Conservation (phyloP, 306 rosid species). For the Nissolia schottii region DNA sequence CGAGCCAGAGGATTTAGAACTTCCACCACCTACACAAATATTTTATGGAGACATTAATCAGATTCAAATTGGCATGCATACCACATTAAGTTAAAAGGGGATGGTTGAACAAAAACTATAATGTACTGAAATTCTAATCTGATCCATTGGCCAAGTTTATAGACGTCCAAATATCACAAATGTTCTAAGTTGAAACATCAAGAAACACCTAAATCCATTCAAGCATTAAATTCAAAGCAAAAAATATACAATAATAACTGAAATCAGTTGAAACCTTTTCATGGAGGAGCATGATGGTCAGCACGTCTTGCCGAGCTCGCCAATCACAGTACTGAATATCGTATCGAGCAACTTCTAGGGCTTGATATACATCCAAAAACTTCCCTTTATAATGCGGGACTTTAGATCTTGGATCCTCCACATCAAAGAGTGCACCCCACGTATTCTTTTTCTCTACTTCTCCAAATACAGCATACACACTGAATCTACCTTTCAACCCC, state of each 20-base stretch:
- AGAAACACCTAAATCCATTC: background rate
- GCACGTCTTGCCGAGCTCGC: conserved; percentile 98
- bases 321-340: conserved; percentile 95
- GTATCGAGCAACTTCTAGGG: conserved; percentile 77
- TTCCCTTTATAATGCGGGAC: conserved; percentile 67
- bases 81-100: background rate
- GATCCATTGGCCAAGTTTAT: background rate
- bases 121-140: background rate
- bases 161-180: background rate
- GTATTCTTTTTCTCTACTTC: conserved; percentile 64
- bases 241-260: background rate
- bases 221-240: background rate
- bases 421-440: conserved; percentile 90
- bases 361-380: conserved; percentile 71
- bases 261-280: conserved; percentile 60
- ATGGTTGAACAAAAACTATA: background rate
- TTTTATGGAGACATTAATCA: background rate
- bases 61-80: background rate
- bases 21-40: conserved; percentile 41
- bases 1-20: conserved; percentile 94
- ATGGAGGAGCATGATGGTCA: conserved; percentile 90
- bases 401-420: conserved; percentile 91
- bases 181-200: background rate
- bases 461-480: conserved; percentile 77
- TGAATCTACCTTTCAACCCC: conserved; percentile 63